Evolutionary conservation across 2,329 filamentous ascomycete genomes (phyloP).

Genomic region (Botrytis squamosa): DNA sequence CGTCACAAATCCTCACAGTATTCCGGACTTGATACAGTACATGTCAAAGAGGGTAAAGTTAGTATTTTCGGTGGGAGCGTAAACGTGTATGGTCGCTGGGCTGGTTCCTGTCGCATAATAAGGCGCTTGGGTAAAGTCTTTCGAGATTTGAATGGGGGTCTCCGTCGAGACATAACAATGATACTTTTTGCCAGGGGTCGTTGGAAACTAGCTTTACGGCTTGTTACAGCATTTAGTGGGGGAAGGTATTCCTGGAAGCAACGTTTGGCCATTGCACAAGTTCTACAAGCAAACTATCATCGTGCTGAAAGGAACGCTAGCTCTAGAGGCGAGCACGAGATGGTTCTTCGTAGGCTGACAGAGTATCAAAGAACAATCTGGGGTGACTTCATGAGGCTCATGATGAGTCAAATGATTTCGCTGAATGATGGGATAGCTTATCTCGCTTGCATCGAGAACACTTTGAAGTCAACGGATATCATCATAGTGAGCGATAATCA

Average conservation of each 20-base stretch:
- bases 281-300: background rate
- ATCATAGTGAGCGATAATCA: constrained; percentile 1
- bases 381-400: constrained; percentile 18
- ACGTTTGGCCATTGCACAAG: background rate
- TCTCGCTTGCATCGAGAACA: background rate
- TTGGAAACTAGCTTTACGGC: constrained; percentile 7
- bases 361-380: background rate
- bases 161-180: constrained; percentile 4
- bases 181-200: background rate
- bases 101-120: constrained; percentile 4
- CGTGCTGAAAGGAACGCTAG: background rate
- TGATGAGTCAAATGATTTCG: constrained; percentile 14
- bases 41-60: background rate
- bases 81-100: background rate
- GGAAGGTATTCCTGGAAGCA: constrained; percentile 13
- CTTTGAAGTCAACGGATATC: background rate
- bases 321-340: background rate
- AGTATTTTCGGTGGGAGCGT: background rate
- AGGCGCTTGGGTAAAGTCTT: background rate
- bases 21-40: constrained; percentile 6
- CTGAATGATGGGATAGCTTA: constrained; percentile 14
- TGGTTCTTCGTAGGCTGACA: background rate
- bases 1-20: constrained; percentile 11
- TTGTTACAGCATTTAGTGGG: constrained; percentile 1
- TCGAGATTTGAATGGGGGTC: background rate